phyloP scores from a whole-genome alignment of 1,139 yeast species.

The Scheffersomyces lignicola region DNA sequence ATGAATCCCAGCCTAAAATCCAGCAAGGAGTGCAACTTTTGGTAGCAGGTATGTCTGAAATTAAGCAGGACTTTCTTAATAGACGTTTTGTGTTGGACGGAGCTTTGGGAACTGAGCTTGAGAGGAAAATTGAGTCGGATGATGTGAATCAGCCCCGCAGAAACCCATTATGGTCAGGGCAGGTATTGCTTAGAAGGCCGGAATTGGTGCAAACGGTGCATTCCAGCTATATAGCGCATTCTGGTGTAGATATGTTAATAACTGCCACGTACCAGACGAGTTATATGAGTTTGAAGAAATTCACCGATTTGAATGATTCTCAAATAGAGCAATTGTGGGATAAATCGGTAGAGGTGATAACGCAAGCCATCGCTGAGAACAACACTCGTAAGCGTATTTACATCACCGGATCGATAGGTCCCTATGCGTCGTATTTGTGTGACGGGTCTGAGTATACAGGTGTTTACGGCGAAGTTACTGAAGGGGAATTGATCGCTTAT shows the following conservation, averaged over 20 bases:
- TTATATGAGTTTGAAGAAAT: slow-evolving; percentile 34
- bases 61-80: too few species aligned
- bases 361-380: slow-evolving; percentile 23
- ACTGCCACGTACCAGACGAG: slow-evolving; percentile 69
- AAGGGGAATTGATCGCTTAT: slow-evolving; percentile 37
- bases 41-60: too few species aligned
- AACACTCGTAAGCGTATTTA: slow-evolving; percentile 11
- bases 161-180: slow-evolving; percentile 62
- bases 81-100: slow-evolving; percentile 28
- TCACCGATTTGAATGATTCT: slow-evolving; percentile 25
- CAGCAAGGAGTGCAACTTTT: too few species aligned
- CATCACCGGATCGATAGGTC: slow-evolving; percentile 68
- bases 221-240: slow-evolving; percentile 40
- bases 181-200: slow-evolving; percentile 50
- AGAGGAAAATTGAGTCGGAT: slow-evolving; percentile 14
- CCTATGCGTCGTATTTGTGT: slow-evolving; percentile 66
- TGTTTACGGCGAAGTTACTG: slow-evolving; percentile 39
- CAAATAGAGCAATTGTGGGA: slow-evolving; percentile 31
- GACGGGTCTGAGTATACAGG: slow-evolving; percentile 74
- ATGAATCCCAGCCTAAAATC: too few species aligned
- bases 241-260: slow-evolving; percentile 57
- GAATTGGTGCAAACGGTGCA: slow-evolving; percentile 51
- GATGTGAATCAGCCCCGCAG: slow-evolving; percentile 14
- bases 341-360: slow-evolving; percentile 29
- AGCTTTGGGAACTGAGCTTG: slow-evolving; percentile 33